Base-by-base conservation (phyloP, 2,329 filamentous ascomycete species). In the Zopfia rhizophila region DNA sequence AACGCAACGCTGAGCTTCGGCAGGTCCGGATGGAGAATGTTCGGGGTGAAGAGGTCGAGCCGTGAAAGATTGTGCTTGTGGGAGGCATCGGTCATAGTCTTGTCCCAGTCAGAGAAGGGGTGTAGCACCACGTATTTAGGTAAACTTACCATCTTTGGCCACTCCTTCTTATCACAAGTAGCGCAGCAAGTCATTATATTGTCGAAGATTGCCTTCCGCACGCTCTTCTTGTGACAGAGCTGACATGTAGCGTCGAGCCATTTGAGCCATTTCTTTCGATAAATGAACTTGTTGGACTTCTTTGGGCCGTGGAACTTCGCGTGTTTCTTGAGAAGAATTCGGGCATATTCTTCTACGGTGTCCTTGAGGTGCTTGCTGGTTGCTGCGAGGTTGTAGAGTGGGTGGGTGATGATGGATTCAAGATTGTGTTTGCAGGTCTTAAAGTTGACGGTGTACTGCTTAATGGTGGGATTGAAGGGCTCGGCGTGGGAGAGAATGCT, bases 11-110 rank as follows among this genome's bases (percentile, higher is more conserved):
- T 41, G 1, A 69, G 48, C 4, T 55, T 56, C 2, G 61, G 58
- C 1, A 69, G 54, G 4, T 37, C 8, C 1, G 65, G 60, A 31
- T 69, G 59, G 7, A 68, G 41, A 1, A 25, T 23, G 29, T 63
- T 66, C 3, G 66, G 66, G 1, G 67, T 68, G 45, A 69, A 69
- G 10, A 70, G 49, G 35, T 69, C 65, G 22, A 68, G 58, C 32
- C 68, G 68, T 0, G 61, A 63, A 16, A 69, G 60, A 3, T 44
- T 16, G 14, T 63, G 48, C n/a, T 43, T 39, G 19, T 35, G 45
- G 5, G 33, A 46, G 7, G 63, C 66, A 22, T 56, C 40, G 0
- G 65, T 67, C 63, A 66, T 69, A 22, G 66, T 68, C 66, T 69
- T 14, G n/a, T 3, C 3, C 11, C 4, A 14, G n/a, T 13, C n/a